Conservation (phyloP, 306 rosid genomes). For the Trifolium dubium region DNA sequence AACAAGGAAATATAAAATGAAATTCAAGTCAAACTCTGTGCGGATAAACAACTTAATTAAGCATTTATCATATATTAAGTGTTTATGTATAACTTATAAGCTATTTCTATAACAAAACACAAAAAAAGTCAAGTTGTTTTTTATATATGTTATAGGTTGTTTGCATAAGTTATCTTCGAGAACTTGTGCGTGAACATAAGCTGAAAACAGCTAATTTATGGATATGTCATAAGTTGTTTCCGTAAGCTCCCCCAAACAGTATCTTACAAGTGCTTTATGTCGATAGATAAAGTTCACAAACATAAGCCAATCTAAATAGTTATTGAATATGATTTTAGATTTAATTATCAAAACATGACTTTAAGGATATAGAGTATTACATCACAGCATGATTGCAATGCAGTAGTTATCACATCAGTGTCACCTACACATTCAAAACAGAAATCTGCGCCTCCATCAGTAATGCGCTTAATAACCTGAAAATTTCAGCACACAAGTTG, state of each 20-base stretch:
- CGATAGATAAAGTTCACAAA: not conserved
- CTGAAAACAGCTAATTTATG: no score
- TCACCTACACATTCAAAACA: slow-evolving; percentile 91
- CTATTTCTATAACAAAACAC: not conserved
- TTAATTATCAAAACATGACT: slow-evolving; percentile 17
- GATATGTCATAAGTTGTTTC: not conserved
- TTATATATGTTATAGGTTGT: not conserved
- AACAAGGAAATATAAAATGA: slow-evolving; percentile 30
- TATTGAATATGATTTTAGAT: not conserved
- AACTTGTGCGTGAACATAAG: no score
- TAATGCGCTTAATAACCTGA: slow-evolving; percentile 79
- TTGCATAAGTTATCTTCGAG: not conserved
- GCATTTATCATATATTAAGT: no score
- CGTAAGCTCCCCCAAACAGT: not conserved
- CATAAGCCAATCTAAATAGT: not conserved
- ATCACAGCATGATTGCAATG: slow-evolving; percentile 91
- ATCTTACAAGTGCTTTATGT: not conserved
- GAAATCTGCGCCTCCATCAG: slow-evolving; percentile 96
- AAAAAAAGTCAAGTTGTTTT: not conserved
- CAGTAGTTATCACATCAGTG: slow-evolving; percentile 87
- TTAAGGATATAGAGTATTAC: slow-evolving; percentile 52
- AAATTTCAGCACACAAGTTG: slow-evolving; percentile 34
- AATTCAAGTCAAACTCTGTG: not conserved
- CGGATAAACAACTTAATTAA: not conserved
- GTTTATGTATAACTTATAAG: not conserved